Percentiles rank a stretch among this genome's conserved stretches.
phyloP scores from a whole-genome alignment of 106 monocot species.

The Gastrodia elata region DNA sequence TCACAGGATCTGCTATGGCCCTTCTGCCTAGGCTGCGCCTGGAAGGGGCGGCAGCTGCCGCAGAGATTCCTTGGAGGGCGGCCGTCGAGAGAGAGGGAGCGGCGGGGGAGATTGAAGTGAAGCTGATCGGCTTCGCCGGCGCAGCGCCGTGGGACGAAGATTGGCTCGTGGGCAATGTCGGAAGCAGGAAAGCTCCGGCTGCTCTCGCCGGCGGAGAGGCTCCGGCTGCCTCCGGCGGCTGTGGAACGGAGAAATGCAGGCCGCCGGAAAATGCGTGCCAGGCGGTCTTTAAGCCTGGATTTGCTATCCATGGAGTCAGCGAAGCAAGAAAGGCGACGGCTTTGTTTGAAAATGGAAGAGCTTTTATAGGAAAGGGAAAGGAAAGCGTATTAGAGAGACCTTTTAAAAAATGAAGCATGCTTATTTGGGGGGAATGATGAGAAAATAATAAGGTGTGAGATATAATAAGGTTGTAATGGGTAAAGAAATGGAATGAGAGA shows the following conservation, averaged over 20 bases:
- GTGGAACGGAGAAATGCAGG: constrained; percentile 9
- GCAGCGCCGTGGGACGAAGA: constrained; percentile 6
- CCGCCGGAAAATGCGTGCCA: not conserved
- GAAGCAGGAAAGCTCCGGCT: constrained; percentile 4
- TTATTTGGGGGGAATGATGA: not conserved
- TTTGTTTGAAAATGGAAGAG: constrained; percentile 3
- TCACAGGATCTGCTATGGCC: not conserved
- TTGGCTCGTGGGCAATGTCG: constrained; percentile 9
- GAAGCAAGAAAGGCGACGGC: not conserved
- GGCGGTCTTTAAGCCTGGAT: constrained; percentile 9
- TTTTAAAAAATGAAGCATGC: not conserved
- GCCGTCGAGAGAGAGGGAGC: constrained; percentile 9
- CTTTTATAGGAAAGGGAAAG: not conserved
- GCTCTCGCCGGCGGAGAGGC: constrained; percentile 8
- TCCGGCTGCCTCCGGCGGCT: constrained; percentile 5
- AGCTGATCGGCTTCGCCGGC: not conserved
- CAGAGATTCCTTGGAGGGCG: not conserved
- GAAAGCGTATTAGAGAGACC: not conserved
- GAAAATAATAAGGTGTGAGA: not conserved
- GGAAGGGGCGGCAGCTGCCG: not conserved
- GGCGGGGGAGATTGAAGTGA: constrained; percentile 4
- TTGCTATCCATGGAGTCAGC: not conserved
- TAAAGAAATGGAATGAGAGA: not conserved
- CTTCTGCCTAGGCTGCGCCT: not conserved
- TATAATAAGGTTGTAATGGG: not conserved